A percentile compares a stretch with the other conserved stretches of the same genome.
Evolutionary conservation across 441 rosid species (phyloP).

Genomic region (Hura crepitans): DNA sequence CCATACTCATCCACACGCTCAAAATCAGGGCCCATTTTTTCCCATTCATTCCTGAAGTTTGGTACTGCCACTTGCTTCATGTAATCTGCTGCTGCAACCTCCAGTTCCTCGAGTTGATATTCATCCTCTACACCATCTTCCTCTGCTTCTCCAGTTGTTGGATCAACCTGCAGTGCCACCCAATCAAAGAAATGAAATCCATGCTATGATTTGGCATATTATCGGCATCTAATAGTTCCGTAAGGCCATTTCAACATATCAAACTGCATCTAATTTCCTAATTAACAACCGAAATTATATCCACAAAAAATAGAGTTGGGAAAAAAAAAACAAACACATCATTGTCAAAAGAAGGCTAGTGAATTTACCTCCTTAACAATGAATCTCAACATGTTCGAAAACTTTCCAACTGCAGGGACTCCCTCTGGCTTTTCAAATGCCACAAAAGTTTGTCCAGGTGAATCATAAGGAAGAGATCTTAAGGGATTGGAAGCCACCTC

Average conservation of each 20-base stretch:
- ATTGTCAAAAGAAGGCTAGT: background rate
- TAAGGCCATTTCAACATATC: background rate
- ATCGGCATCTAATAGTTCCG: background rate
- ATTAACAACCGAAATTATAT: slow-evolving; percentile 2
- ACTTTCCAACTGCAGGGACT: slow-evolving; percentile 75
- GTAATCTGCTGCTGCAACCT: slow-evolving; percentile 89
- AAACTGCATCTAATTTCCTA: background rate
- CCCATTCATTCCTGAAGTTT: slow-evolving; percentile 96
- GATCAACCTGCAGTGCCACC: slow-evolving; percentile 65
- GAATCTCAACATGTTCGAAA: slow-evolving; percentile 80
- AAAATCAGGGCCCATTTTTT: slow-evolving; percentile 63
- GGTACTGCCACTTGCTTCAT: slow-evolving; percentile 74
- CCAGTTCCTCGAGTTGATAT: slow-evolving; percentile 93
- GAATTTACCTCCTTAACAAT: slow-evolving; percentile 75
- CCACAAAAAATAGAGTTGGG: background rate
- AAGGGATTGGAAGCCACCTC: slow-evolving; percentile 63
- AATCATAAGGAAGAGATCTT: slow-evolving; percentile 80
- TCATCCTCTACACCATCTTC: slow-evolving; percentile 98
- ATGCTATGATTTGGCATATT: too few relatives aligned
- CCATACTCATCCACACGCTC: slow-evolving; percentile 95
- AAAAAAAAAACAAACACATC: background rate
- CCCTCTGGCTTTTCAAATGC: slow-evolving; percentile 90
- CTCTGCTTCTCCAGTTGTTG: slow-evolving; percentile 75
- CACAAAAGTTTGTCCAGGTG: slow-evolving; percentile 83
- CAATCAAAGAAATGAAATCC: slow-evolving; percentile 1